Conservation (phyloP, 2,329 filamentous ascomycete species). For the Clathrospora elynae region DNA sequence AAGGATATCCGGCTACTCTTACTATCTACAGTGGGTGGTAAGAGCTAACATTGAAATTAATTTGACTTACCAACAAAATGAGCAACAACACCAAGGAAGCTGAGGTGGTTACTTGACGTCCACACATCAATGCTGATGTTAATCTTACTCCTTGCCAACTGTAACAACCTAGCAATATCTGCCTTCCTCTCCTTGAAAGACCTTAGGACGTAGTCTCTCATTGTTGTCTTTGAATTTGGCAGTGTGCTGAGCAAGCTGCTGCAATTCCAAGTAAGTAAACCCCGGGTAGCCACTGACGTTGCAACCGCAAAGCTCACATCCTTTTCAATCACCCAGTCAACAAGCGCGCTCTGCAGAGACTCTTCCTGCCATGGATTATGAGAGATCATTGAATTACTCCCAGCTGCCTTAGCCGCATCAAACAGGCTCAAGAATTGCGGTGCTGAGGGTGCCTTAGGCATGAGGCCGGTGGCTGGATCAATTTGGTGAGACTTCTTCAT, state of each 20-base stretch:
- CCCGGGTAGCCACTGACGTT: background rate
- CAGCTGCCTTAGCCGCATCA: background rate
- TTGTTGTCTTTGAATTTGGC: background rate
- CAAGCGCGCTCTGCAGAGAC: background rate
- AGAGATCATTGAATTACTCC: background rate
- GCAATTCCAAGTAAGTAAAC: background rate
- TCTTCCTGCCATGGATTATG: background rate
- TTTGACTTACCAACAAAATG: background rate
- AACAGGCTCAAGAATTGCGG: background rate
- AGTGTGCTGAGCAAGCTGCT: background rate
- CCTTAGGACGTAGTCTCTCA: background rate
- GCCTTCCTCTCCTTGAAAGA: background rate
- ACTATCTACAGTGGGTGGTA: too few species aligned
- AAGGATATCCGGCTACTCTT: too few species aligned
- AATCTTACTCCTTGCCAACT: background rate
- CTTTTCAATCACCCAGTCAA: background rate
- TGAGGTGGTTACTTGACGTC: constrained; percentile 8
- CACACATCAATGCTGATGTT: constrained; percentile 5
- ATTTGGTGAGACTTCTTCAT: background rate
- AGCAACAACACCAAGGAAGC: constrained; percentile 7
- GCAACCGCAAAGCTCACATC: background rate
- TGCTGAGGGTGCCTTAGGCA: background rate
- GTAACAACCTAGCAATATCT: constrained; percentile 4
- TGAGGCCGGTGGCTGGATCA: background rate
- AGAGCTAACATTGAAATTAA: too few species aligned